Conservation (phyloP, 352 stramenopile genomes). For the Phytopythium chamaehyphon region DNA sequence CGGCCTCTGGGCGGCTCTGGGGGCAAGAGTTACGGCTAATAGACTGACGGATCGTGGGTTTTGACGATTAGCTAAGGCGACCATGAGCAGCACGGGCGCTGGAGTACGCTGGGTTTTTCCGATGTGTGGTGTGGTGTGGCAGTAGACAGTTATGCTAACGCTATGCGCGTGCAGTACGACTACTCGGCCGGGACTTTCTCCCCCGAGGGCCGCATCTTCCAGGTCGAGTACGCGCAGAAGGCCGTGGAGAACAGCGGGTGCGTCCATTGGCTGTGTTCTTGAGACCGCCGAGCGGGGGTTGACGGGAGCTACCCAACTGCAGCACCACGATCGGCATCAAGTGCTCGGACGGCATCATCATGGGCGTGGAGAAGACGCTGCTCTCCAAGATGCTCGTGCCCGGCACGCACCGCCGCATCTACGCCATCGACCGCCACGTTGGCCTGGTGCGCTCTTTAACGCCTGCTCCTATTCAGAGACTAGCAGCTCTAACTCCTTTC, state of each 20-base stretch:
- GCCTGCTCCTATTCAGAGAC: neutral
- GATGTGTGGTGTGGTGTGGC: neutral
- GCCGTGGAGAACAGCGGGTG: slow-evolving; percentile 96
- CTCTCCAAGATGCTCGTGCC: slow-evolving; percentile 92
- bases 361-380: slow-evolving; percentile 96
- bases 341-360: slow-evolving; percentile 96
- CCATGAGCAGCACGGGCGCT: slow-evolving; percentile 82
- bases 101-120: slow-evolving; percentile 28
- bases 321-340: slow-evolving; percentile 97
- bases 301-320: neutral
- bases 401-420: slow-evolving; percentile 82
- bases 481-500: neutral
- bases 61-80: slow-evolving; percentile 7
- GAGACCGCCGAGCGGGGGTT: neutral
- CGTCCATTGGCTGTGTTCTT: neutral
- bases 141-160: neutral
- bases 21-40: neutral
- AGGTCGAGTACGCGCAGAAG: slow-evolving; percentile 98
- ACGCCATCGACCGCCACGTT: slow-evolving; percentile 90
- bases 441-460: slow-evolving; percentile 60
- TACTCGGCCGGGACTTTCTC: slow-evolving; percentile 94
- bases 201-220: slow-evolving; percentile 98
- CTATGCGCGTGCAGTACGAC: slow-evolving; percentile 53
- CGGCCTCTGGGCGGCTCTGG: no score
- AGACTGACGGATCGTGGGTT: neutral